phyloP scores from a whole-genome alignment of 2,329 filamentous ascomycete genomes.

The Penicillium corylophilum region DNA sequence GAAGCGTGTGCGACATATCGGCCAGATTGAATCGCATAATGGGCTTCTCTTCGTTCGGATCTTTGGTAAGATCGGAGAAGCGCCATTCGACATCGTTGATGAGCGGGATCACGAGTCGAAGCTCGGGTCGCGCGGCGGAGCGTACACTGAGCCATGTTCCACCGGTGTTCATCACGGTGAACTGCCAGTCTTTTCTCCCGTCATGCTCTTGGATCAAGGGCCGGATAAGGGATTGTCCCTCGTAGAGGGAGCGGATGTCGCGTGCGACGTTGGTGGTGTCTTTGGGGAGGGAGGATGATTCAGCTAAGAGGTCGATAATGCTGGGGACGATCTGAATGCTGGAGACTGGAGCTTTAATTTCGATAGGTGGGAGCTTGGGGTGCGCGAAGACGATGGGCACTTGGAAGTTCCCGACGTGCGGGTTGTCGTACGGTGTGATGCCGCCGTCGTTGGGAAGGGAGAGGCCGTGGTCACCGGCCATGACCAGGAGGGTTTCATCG shows the following conservation, averaged over 20 bases:
- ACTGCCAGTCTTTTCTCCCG: slow-evolving; percentile 31
- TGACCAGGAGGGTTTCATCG: slow-evolving; percentile 34
- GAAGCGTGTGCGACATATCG: slow-evolving; percentile 22
- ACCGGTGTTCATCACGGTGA: slow-evolving; percentile 38
- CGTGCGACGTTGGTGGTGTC: slow-evolving; percentile 20
- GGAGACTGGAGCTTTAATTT: slow-evolving; percentile 28
- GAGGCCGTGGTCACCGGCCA: slow-evolving; percentile 37
- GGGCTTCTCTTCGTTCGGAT: slow-evolving; percentile 26
- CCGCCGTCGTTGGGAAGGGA: slow-evolving; percentile 38
- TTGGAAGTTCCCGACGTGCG: slow-evolving; percentile 35
- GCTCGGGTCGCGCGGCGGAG: slow-evolving; percentile 28
- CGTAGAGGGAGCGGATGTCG: slow-evolving; percentile 32
- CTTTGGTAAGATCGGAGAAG: slow-evolving; percentile 28
- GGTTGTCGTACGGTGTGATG: slow-evolving; percentile 34
- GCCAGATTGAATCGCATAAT: slow-evolving; percentile 24
- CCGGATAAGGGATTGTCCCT: slow-evolving; percentile 35
- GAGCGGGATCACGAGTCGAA: slow-evolving; percentile 32
- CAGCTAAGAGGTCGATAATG: slow-evolving; percentile 32
- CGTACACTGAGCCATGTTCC: slow-evolving; percentile 32
- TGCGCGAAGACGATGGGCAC: slow-evolving; percentile 35
- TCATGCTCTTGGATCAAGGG: slow-evolving; percentile 22
- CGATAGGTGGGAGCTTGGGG: slow-evolving; percentile 30
- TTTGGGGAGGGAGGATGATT: slow-evolving; percentile 29
- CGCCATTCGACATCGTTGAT: slow-evolving; percentile 35
- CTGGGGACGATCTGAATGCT: slow-evolving; percentile 35